These are phyloP conservation scores for Lachancea thermotolerans DNA, from an alignment of 805 yeast species.

Conservation along the genomic window DNA sequence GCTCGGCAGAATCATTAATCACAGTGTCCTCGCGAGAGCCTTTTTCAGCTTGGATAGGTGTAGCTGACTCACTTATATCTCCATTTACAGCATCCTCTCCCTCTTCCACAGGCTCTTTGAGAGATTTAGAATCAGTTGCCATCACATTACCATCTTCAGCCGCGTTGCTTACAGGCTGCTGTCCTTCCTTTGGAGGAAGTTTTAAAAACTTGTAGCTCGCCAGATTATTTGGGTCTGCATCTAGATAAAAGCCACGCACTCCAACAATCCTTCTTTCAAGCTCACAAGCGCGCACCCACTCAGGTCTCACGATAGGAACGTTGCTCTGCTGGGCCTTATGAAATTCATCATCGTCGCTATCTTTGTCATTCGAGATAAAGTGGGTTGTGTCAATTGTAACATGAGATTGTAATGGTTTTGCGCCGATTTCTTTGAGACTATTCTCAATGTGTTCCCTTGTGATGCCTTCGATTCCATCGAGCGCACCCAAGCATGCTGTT, in stretches of 20 bases:
- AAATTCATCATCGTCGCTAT: constrained; percentile 43
- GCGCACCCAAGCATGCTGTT: constrained; percentile 81
- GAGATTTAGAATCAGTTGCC: neutral
- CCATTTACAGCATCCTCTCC: constrained; percentile 11
- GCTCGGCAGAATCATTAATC: neutral
- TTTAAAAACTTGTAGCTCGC: constrained; percentile 40
- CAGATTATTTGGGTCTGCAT: constrained; percentile 41
- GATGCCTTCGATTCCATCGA: constrained; percentile 48
- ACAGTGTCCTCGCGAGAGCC: neutral
- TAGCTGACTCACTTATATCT: constrained; percentile 7
- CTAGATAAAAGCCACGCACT: constrained; percentile 77
- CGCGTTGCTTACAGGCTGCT: neutral
- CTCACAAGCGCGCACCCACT: constrained; percentile 94
- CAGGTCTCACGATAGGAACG: constrained; percentile 92
- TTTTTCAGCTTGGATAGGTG: constrained; percentile 4
- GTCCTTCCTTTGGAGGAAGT: neutral
- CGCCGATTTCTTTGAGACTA: constrained; percentile 67
- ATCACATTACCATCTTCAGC: neutral
- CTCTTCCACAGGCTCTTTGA: neutral
- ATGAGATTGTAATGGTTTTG: constrained; percentile 64
- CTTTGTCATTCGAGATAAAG: constrained; percentile 48
- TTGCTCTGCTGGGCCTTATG: constrained; percentile 75
- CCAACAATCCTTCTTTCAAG: constrained; percentile 85
- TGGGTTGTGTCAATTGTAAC: constrained; percentile 92
- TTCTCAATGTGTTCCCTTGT: constrained; percentile 51